phyloP scores from a whole-genome alignment of 2,329 filamentous ascomycete genomes.

The Aspergillaceae sp. region DNA sequence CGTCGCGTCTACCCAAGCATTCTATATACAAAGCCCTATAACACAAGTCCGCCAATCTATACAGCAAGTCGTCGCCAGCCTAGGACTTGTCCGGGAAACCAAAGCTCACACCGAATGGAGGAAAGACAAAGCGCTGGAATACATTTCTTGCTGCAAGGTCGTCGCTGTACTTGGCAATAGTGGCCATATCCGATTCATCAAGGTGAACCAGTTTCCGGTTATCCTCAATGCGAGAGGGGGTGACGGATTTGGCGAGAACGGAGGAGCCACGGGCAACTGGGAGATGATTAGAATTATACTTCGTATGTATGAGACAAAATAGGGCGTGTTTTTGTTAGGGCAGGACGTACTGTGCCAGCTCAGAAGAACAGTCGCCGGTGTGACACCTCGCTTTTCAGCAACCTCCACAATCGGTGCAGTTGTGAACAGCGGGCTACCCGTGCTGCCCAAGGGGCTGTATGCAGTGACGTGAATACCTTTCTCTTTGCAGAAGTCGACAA shows the following conservation, averaged over 20 bases:
- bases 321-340: too few species aligned
- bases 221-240: conserved; percentile 32
- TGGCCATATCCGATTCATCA: conserved; percentile 30
- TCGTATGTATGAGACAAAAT: too few species aligned
- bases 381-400: conserved; percentile 32
- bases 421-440: conserved; percentile 35
- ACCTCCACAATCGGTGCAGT: conserved; percentile 35
- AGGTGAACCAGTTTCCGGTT: conserved; percentile 33
- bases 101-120: conserved; percentile 59
- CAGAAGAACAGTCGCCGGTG: conserved; percentile 32
- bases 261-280: conserved; percentile 32
- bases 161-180: conserved; percentile 30
- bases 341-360: conserved; percentile 35
- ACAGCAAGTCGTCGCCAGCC: conserved; percentile 1
- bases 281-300: too few species aligned
- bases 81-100: conserved; percentile 60
- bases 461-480: conserved; percentile 47
- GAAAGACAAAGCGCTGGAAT: conserved; percentile 51
- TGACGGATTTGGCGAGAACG: conserved; percentile 36
- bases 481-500: conserved; percentile 43
- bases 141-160: conserved; percentile 24
- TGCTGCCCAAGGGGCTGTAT: conserved; percentile 40
- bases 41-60: neutral
- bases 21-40: too few species aligned
- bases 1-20: too few species aligned